Evolutionary conservation across 805 yeast genomes (phyloP).

Genomic region (Hanseniaspora meyeri): DNA sequence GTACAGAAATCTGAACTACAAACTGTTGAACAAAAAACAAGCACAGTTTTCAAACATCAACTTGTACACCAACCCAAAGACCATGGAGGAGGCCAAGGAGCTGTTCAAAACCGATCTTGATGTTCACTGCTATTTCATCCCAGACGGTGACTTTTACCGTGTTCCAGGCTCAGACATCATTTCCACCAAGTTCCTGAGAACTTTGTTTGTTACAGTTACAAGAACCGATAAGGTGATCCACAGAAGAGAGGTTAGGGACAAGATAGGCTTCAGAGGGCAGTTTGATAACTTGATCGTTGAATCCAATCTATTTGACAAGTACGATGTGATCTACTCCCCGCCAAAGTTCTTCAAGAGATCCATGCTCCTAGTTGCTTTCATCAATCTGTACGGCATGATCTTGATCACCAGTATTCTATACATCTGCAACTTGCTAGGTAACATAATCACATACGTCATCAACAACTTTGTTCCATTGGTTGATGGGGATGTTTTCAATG

Average conservation of each 20-base stretch:
- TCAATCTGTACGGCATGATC: slow-evolving; percentile 38
- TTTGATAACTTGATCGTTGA: slow-evolving; percentile 35
- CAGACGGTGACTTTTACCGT: slow-evolving; percentile 70
- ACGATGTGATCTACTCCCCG: slow-evolving; percentile 77
- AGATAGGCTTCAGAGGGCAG: slow-evolving; percentile 31
- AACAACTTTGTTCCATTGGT: background rate
- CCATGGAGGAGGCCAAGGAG: slow-evolving; percentile 33
- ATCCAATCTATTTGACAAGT: slow-evolving; percentile 33
- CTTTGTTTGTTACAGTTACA: slow-evolving; percentile 71
- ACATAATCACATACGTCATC: background rate
- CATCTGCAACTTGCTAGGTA: background rate
- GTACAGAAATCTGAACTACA: slow-evolving; percentile 40
- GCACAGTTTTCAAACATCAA: slow-evolving; percentile 38
- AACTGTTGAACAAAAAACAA: slow-evolving; percentile 29
- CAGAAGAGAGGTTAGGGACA: slow-evolving; percentile 25
- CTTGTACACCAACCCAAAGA: slow-evolving; percentile 41
- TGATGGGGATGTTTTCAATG: background rate
- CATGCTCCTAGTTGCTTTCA: slow-evolving; percentile 28
- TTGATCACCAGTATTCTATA: slow-evolving; percentile 12
- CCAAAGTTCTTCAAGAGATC: slow-evolving; percentile 58
- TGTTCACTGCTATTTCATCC: slow-evolving; percentile 50
- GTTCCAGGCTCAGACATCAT: slow-evolving; percentile 79
- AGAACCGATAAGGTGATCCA: slow-evolving; percentile 54
- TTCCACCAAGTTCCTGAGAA: slow-evolving; percentile 49
- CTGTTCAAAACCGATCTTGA: slow-evolving; percentile 34